A percentile compares a stretch with the other conserved stretches of the same genome.
phyloP scores from a whole-genome alignment of 768 basidiomycete species.

The Boletus coccyginus region DNA sequence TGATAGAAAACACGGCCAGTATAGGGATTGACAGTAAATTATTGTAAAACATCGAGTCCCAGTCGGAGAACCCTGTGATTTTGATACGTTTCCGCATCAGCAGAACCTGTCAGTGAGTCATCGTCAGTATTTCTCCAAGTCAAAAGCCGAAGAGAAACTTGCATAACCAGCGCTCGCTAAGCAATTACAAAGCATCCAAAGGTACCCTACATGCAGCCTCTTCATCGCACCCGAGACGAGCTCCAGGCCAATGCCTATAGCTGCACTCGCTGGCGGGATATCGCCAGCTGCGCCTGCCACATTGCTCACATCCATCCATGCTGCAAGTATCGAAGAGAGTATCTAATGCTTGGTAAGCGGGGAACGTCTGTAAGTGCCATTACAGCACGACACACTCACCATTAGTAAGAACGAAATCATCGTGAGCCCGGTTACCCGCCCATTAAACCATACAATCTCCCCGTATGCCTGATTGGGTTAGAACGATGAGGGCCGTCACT shows the following conservation, averaged over 20 bases:
- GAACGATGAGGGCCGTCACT: neutral
- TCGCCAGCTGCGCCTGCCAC: constrained; percentile 26
- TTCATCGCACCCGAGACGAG: constrained; percentile 45
- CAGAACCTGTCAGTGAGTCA: constrained; percentile 60
- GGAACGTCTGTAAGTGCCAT: neutral
- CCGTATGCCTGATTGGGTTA: constrained; percentile 75
- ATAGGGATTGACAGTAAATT: constrained; percentile 96
- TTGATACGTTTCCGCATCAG: constrained; percentile 98
- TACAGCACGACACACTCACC: constrained; percentile 44
- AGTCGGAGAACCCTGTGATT: constrained; percentile 90
- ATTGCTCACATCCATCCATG: constrained; percentile 80
- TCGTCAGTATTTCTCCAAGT: constrained; percentile 3
- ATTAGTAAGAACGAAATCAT: constrained; percentile 90
- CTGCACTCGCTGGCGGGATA: constrained; percentile 25
- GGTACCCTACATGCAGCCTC: constrained; percentile 77
- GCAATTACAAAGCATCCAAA: constrained; percentile 97
- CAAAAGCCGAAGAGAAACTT: constrained; percentile 29
- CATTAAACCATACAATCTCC: constrained; percentile 96
- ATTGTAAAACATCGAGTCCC: constrained; percentile 99
- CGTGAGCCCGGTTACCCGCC: constrained; percentile 81
- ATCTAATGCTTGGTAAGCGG: constrained; percentile 47
- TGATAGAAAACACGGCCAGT: constrained; percentile 73
- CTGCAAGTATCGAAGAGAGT: constrained; percentile 92
- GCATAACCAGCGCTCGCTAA: constrained; percentile 87
- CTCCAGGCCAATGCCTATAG: constrained; percentile 27